A percentile compares a stretch with the other conserved stretches of the same genome.
Evolutionary conservation across 2,329 filamentous ascomycete genomes (phyloP).

Genomic region (Dactylellina parvicollis): DNA sequence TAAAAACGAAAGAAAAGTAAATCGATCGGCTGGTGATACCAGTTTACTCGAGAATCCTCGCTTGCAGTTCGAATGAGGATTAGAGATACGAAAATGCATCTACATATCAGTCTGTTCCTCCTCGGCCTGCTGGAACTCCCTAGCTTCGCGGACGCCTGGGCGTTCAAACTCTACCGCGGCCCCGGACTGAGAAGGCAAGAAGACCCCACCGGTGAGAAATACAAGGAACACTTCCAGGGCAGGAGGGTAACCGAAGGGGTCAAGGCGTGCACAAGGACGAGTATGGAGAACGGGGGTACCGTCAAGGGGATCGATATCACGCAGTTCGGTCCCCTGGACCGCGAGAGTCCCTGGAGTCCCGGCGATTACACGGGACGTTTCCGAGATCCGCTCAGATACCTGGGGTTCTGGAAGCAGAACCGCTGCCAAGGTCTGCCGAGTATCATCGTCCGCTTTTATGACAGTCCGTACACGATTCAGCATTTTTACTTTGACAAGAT

Average conservation of each 20-base stretch:
- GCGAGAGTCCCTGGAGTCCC: background rate
- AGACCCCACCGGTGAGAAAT: background rate
- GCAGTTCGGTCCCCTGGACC: slow-evolving; percentile 9
- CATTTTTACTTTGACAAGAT: background rate
- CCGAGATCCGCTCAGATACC: background rate
- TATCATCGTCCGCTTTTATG: slow-evolving; percentile 23
- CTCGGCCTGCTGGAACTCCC: background rate
- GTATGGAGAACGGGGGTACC: background rate
- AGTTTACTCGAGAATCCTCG: background rate
- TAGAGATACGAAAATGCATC: background rate
- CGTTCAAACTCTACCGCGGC: slow-evolving; percentile 7
- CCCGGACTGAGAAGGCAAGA: background rate
- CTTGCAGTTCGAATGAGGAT: background rate
- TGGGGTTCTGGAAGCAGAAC: slow-evolving; percentile 27
- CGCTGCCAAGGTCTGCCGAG: slow-evolving; percentile 16
- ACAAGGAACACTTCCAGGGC: background rate
- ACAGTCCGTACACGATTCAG: slow-evolving; percentile 5
- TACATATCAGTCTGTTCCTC: background rate
- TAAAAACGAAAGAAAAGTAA: too few species aligned
- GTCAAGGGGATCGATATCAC: slow-evolving; percentile 23
- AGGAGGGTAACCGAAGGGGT: slow-evolving; percentile 1
- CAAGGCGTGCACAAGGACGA: background rate
- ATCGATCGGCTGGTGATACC: background rate
- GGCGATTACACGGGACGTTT: background rate
- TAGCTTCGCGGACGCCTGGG: slow-evolving; percentile 6